These are phyloP conservation scores for Elaeis oleifera DNA, from an alignment of 202 grass and related monocot species.

Conservation along the genomic window DNA sequence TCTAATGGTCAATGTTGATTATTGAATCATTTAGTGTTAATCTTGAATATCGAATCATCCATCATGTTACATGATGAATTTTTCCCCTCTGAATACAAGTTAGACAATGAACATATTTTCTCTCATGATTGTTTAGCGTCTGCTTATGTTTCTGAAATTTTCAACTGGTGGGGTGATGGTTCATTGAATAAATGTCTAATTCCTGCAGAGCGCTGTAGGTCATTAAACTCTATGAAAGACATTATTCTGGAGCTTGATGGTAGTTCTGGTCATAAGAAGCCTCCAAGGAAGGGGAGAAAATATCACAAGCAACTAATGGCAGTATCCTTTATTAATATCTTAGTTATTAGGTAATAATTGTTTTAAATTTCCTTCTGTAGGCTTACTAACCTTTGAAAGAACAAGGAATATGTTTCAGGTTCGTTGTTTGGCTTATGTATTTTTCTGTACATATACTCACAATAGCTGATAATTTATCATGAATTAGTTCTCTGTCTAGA, in stretches of 20 bases:
- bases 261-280: constrained; percentile 41
- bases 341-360: constrained; percentile 8
- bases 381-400: no score
- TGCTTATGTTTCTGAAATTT: no score
- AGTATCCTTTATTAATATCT: constrained; percentile 56
- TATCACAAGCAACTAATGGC: constrained; percentile 51
- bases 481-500: no score
- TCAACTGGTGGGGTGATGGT: no score
- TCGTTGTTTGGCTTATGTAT: no score
- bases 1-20: not conserved
- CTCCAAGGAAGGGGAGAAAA: constrained; percentile 67
- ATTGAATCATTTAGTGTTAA: no score
- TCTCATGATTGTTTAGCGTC: not conserved
- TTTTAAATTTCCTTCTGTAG: constrained; percentile 1
- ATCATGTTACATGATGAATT: no score
- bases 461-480: no score
- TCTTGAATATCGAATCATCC: no score
- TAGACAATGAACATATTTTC: no score
- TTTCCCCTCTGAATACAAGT: not conserved
- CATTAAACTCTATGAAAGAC: constrained; percentile 38
- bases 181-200: constrained; percentile 10
- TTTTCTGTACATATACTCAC: no score
- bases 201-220: constrained; percentile 56
- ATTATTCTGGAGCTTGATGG: constrained; percentile 35
- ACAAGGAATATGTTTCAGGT: no score